Conservation (phyloP, 2,329 filamentous ascomycete species). For the Calonectria pseudoreteaudii region DNA sequence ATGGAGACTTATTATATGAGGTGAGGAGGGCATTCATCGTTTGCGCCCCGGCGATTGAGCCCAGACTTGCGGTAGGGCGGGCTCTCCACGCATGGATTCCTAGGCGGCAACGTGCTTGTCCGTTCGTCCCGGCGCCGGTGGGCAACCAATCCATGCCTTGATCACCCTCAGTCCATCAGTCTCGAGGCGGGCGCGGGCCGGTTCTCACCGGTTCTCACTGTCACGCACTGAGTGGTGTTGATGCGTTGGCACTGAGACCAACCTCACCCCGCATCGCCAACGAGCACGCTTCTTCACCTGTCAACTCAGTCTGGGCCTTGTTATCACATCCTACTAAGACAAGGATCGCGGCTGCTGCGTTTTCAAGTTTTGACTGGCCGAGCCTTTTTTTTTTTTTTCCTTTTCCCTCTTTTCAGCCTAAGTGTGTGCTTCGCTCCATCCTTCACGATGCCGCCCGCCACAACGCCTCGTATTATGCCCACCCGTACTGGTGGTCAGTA, state of each 20-base stretch:
- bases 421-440: neutral
- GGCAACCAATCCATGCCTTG: neutral
- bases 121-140: constrained; percentile 9
- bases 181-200: neutral
- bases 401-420: neutral
- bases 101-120: neutral
- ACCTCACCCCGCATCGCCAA: constrained; percentile 21
- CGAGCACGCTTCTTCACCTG: constrained; percentile 6
- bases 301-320: constrained; percentile 10
- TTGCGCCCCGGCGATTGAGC: constrained; percentile 13
- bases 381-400: neutral
- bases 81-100: neutral
- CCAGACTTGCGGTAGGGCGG: neutral
- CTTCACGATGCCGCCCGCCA: neutral
- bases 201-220: neutral
- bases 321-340: constrained; percentile 22
- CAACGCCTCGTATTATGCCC: neutral
- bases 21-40: neutral
- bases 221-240: constrained; percentile 3
- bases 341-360: constrained; percentile 10
- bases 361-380: neutral
- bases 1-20: constrained; percentile 12
- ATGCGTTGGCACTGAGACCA: constrained; percentile 23
- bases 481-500: neutral
- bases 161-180: neutral